Evolutionary conservation across 306 rosid genomes (phyloP).

Genomic region (Cucurbita moschata): DNA sequence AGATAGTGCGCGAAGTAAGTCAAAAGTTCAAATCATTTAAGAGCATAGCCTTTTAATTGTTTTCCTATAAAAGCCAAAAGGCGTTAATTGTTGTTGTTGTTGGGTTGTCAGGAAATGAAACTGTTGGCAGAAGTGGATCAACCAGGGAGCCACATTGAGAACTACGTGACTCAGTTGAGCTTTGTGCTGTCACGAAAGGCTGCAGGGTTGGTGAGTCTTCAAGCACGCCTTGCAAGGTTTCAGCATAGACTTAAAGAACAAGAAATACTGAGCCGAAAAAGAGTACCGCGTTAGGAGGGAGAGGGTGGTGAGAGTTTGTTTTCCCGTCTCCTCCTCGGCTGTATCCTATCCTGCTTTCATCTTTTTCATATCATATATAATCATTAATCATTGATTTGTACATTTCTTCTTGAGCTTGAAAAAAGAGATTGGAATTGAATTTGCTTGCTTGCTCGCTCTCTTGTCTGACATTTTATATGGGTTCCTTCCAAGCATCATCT

Average conservation of each 20-base stretch:
- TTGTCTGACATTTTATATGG: neutral
- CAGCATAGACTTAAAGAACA: slow-evolving; percentile 93
- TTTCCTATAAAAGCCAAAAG: neutral
- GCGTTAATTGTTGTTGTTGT: neutral
- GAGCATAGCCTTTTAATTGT: neutral
- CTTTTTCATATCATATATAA: neutral
- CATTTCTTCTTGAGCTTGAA: slow-evolving; percentile 5
- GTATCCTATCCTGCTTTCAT: neutral
- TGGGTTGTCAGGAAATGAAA: slow-evolving; percentile 72
- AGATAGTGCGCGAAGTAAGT: slow-evolving; percentile 97
- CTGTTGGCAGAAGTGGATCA: slow-evolving; percentile 89
- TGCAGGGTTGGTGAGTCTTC: slow-evolving; percentile 80
- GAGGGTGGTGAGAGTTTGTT: slow-evolving; percentile 11
- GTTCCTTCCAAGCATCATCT: neutral
- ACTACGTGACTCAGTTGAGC: slow-evolving; percentile 74
- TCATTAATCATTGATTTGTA: slow-evolving; percentile 9
- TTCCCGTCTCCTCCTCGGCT: neutral
- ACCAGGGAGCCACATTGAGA: slow-evolving; percentile 87
- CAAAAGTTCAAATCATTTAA: neutral
- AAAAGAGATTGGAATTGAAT: slow-evolving; percentile 6
- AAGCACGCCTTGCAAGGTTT: slow-evolving; percentile 87
- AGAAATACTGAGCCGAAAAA: slow-evolving; percentile 75
- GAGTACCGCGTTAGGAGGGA: slow-evolving; percentile 45
- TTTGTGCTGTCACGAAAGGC: slow-evolving; percentile 89
- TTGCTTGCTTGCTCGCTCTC: neutral